phyloP scores from a whole-genome alignment of 2,329 filamentous ascomycete genomes.

The Penicillium sp. region DNA sequence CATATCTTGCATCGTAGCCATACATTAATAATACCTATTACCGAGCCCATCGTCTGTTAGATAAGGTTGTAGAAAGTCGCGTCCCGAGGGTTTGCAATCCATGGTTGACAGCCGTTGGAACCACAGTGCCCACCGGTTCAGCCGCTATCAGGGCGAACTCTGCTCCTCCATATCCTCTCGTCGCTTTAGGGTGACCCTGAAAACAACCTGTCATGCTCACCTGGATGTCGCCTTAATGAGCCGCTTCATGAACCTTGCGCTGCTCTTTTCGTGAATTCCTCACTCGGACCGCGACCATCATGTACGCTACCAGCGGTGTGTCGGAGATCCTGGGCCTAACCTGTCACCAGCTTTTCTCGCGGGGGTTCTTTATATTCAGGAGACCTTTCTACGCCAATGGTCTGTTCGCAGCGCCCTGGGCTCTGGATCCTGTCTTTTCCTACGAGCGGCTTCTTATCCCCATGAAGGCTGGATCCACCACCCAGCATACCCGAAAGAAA shows the following conservation, averaged over 20 bases:
- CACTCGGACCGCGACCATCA: slow-evolving; percentile 73
- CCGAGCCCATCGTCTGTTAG: no score
- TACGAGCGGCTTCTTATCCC: slow-evolving; percentile 5
- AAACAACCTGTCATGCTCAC: slow-evolving; percentile 60
- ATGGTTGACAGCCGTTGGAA: slow-evolving; percentile 18
- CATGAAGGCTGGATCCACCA: slow-evolving; percentile 8
- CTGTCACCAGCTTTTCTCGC: slow-evolving; percentile 66
- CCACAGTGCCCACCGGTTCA: slow-evolving; percentile 3
- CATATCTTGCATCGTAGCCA: slow-evolving; percentile 6
- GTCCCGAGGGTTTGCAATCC: slow-evolving; percentile 4
- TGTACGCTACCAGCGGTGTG: slow-evolving; percentile 79
- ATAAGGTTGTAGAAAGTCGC: no score
- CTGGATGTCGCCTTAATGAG: slow-evolving; percentile 57
- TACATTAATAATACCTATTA: neutral
- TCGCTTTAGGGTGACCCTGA: neutral
- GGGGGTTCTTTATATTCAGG: slow-evolving; percentile 85
- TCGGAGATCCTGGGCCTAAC: slow-evolving; percentile 69
- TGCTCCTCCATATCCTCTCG: neutral
- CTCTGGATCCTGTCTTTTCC: slow-evolving; percentile 56
- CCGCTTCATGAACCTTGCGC: slow-evolving; percentile 71
- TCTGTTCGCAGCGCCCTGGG: slow-evolving; percentile 78
- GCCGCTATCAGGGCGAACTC: slow-evolving; percentile 7
- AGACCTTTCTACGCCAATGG: slow-evolving; percentile 59
- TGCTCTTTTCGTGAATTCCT: slow-evolving; percentile 84
- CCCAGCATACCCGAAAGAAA: slow-evolving; percentile 27